Evolutionary conservation across 805 yeast species (phyloP).

Genomic region (Teunomyces kruisii): DNA sequence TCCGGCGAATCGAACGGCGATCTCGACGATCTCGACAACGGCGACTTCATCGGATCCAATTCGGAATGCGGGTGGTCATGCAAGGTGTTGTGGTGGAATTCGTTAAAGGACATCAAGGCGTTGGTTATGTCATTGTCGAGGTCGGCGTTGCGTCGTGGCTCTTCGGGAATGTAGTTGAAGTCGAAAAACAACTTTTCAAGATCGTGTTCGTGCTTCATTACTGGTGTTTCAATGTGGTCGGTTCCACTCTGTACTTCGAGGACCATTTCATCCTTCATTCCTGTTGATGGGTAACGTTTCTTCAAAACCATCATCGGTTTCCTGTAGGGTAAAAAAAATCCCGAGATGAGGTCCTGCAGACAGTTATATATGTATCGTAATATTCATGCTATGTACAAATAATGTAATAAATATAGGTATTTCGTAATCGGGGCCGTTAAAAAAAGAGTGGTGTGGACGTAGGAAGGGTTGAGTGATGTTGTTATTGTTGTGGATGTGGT

Average conservation of each 20-base stretch:
- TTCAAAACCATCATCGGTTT: neutral
- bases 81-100: slow-evolving; percentile 7
- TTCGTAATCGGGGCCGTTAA: neutral
- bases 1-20: slow-evolving; percentile 18
- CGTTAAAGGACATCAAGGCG: slow-evolving; percentile 15
- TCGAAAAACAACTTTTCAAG: slow-evolving; percentile 9
- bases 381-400: slow-evolving; percentile 3
- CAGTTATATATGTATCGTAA: neutral
- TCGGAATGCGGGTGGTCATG: neutral
- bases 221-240: neutral
- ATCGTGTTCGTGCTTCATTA: neutral
- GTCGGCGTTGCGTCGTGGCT: slow-evolving; percentile 1
- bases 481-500: no score
- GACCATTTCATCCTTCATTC: neutral
- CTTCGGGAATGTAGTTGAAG: slow-evolving; percentile 1
- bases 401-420: neutral
- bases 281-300: neutral
- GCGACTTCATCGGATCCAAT: slow-evolving; percentile 2
- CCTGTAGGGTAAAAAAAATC: neutral
- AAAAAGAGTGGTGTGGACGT: no score
- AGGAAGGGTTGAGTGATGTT: no score
- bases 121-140: slow-evolving; percentile 15
- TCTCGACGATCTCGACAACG: slow-evolving; percentile 12
- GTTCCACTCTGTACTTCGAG: neutral
- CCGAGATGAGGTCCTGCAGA: slow-evolving; percentile 1